phyloP scores from a whole-genome alignment of 768 basidiomycete genomes.

The Lenzites betulinus region DNA sequence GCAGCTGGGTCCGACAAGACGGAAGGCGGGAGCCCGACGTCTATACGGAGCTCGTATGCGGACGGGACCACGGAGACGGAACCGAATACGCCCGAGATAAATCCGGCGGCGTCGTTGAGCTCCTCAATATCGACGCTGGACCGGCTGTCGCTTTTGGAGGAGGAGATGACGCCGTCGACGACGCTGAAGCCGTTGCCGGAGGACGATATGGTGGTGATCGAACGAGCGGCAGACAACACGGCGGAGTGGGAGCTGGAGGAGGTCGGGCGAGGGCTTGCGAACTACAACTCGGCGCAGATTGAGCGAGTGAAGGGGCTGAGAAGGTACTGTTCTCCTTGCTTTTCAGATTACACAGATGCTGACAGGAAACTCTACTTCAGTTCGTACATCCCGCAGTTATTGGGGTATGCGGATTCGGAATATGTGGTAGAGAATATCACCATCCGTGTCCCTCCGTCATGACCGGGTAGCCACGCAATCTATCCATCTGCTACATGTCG shows the following conservation, averaged over 20 bases:
- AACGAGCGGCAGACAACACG: slow-evolving; percentile 38
- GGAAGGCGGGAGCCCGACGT: slow-evolving; percentile 32
- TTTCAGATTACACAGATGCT: background rate
- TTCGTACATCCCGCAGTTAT: slow-evolving; percentile 71
- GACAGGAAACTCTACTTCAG: slow-evolving; percentile 41
- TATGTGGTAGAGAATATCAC: slow-evolving; percentile 97
- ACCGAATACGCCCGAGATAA: slow-evolving; percentile 56
- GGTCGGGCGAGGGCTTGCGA: slow-evolving; percentile 92
- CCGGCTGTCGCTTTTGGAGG: slow-evolving; percentile 18
- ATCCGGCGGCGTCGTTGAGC: slow-evolving; percentile 44
- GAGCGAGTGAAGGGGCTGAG: slow-evolving; percentile 84
- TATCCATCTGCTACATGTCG: background rate
- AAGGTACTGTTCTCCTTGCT: slow-evolving; percentile 58
- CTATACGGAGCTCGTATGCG: slow-evolving; percentile 37
- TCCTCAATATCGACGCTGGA: slow-evolving; percentile 49
- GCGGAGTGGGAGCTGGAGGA: slow-evolving; percentile 77
- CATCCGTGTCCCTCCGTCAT: slow-evolving; percentile 58
- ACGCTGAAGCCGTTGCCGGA: slow-evolving; percentile 28
- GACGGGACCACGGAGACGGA: slow-evolving; percentile 47
- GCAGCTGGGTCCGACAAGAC: slow-evolving; percentile 20
- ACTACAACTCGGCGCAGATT: slow-evolving; percentile 95
- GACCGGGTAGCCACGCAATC: slow-evolving; percentile 8
- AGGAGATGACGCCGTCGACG: slow-evolving; percentile 26
- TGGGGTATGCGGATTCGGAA: slow-evolving; percentile 96
- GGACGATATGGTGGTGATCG: slow-evolving; percentile 27